A percentile compares a stretch with the other conserved stretches of the same genome.
Evolutionary conservation across 2,329 filamentous ascomycete genomes (phyloP).

Genomic region (Aspergillus aculeatinus): DNA sequence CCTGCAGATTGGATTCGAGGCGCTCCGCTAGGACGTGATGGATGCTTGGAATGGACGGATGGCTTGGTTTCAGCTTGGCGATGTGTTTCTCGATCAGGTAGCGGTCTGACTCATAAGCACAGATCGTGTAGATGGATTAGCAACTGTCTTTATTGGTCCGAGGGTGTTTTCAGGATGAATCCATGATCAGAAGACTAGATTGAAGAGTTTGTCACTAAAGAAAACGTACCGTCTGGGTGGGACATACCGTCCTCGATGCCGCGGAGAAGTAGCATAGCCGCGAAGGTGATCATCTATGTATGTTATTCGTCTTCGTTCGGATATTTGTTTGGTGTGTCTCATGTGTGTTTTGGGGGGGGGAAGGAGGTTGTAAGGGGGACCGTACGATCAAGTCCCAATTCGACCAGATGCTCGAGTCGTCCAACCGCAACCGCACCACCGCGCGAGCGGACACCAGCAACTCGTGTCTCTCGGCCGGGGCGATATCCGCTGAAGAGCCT

Average conservation of each 20-base stretch:
- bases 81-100: slow-evolving; percentile 28
- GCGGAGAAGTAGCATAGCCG: slow-evolving; percentile 27
- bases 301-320: neutral
- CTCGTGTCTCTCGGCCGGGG: slow-evolving; percentile 27
- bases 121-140: too few species aligned
- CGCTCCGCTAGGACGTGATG: slow-evolving; percentile 26
- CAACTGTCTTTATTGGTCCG: too few species aligned
- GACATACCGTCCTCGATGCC: slow-evolving; percentile 31
- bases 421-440: slow-evolving; percentile 28
- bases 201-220: too few species aligned
- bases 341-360: neutral
- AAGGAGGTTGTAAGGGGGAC: too few species aligned
- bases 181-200: too few species aligned
- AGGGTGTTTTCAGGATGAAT: too few species aligned
- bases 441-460: slow-evolving; percentile 30
- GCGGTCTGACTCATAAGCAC: slow-evolving; percentile 18
- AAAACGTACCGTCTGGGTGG: slow-evolving; percentile 27
- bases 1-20: slow-evolving; percentile 28
- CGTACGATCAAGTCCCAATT: slow-evolving; percentile 34
- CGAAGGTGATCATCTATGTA: slow-evolving; percentile 31
- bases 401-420: slow-evolving; percentile 33
- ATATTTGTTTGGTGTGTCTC: neutral
- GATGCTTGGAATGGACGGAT: slow-evolving; percentile 25
- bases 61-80: slow-evolving; percentile 22
- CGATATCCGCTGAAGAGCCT: slow-evolving; percentile 29